Evolutionary conservation across 75 land plant species (phyloP).

Genomic region (Pseudotsuga menziesii): DNA sequence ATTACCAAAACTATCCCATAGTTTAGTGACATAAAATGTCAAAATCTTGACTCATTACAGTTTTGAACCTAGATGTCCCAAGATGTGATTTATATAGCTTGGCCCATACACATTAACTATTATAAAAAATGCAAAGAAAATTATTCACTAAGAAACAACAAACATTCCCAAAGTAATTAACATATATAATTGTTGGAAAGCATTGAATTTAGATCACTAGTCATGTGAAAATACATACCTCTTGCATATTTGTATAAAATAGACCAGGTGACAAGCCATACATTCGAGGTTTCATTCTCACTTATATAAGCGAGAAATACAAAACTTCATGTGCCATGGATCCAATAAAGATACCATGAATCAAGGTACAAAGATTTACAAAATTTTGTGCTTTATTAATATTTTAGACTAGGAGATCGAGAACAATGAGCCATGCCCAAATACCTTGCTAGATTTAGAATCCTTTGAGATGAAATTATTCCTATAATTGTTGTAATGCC

Average conservation of each 20-base stretch:
- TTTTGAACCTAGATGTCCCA: neutral
- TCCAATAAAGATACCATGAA: constrained; percentile 19
- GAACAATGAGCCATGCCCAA: too few relatives aligned
- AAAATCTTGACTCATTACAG: neutral
- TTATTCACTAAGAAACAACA: neutral
- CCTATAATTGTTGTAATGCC: too few relatives aligned
- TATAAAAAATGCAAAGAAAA: neutral
- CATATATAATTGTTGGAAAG: too few relatives aligned
- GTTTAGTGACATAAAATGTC: neutral
- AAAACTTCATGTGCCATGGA: constrained; percentile 9
- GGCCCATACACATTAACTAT: neutral
- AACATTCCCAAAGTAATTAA: neutral
- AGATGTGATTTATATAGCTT: neutral
- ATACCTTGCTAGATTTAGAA: too few relatives aligned
- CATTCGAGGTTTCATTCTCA: constrained; percentile 37
- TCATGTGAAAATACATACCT: constrained; percentile 15
- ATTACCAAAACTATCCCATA: neutral
- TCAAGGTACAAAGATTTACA: constrained; percentile 13
- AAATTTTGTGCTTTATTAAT: constrained; percentile 9
- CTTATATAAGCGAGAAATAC: constrained; percentile 32
- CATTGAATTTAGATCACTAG: too few relatives aligned
- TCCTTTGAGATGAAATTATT: too few relatives aligned
- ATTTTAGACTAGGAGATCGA: too few relatives aligned
- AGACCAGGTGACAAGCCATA: constrained; percentile 33
- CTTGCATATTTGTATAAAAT: constrained; percentile 36